Evolutionary conservation across 768 basidiomycete species (phyloP).

Genomic region (Lactarius tabidus): DNA sequence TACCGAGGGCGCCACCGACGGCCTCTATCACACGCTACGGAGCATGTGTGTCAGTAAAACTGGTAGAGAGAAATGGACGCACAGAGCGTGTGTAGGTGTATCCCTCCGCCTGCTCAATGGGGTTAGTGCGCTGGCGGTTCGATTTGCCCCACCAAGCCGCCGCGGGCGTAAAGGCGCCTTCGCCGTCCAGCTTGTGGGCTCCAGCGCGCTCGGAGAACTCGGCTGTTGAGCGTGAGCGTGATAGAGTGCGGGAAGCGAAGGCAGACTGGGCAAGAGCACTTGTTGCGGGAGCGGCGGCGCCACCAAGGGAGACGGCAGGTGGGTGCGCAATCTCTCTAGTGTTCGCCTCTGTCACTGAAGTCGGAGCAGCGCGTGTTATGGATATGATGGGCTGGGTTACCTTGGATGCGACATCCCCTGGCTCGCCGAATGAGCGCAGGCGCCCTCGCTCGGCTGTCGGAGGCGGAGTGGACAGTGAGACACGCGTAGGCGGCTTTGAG

Average conservation of each 20-base stretch:
- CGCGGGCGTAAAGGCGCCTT: not conserved
- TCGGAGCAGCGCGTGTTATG: no score
- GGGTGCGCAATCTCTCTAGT: slow-evolving; percentile 6
- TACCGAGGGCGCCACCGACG: slow-evolving; percentile 38
- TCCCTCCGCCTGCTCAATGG: slow-evolving; percentile 31
- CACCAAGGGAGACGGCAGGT: slow-evolving; percentile 15
- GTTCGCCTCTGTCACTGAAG: not conserved
- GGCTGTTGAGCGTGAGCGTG: not conserved
- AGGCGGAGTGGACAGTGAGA: no score
- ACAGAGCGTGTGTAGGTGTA: slow-evolving; percentile 32
- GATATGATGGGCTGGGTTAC: no score
- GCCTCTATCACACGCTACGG: slow-evolving; percentile 30
- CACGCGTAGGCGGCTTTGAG: no score
- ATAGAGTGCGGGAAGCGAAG: slow-evolving; percentile 18
- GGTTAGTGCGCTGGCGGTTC: slow-evolving; percentile 29
- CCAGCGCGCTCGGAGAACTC: slow-evolving; percentile 3
- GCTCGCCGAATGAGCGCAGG: no score
- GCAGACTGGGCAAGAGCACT: not conserved
- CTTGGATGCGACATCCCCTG: no score
- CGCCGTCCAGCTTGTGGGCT: slow-evolving; percentile 17
- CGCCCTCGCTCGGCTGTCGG: no score
- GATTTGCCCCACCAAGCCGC: slow-evolving; percentile 29
- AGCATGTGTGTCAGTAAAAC: not conserved
- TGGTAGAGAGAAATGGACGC: not conserved
- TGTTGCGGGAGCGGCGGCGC: not conserved